Conservation (phyloP, 2,329 filamentous ascomycete genomes). For the Neonectria neomacrospora region DNA sequence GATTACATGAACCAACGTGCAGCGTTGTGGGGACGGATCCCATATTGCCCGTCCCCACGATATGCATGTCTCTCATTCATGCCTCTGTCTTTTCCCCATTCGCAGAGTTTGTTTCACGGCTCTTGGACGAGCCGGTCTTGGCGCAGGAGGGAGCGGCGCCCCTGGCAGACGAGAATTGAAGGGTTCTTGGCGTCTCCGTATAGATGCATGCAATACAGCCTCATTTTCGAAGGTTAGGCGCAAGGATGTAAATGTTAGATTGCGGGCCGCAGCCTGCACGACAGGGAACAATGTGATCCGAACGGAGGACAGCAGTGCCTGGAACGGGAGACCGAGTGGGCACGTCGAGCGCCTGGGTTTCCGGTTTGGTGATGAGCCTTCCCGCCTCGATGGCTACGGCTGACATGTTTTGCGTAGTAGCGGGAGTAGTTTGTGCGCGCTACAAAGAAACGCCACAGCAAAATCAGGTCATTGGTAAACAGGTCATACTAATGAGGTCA, state of each 20-base stretch:
- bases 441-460: constrained; percentile 8
- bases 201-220: too few species aligned
- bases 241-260: too few species aligned
- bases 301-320: too few species aligned
- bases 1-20: constrained; percentile 11
- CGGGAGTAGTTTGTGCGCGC: neutral
- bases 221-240: too few species aligned
- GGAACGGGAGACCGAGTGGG: too few species aligned
- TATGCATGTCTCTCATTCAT: neutral
- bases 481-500: neutral
- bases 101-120: neutral
- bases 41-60: neutral
- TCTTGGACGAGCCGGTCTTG: neutral
- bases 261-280: too few species aligned
- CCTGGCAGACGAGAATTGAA: too few species aligned
- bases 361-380: too few species aligned
- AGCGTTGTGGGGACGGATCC: neutral
- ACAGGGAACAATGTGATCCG: too few species aligned
- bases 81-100: neutral
- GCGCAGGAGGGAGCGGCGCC: neutral
- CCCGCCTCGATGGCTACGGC: neutral
- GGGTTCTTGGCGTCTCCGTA: too few species aligned
- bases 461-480: constrained; percentile 7
- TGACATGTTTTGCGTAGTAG: neutral
- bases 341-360: too few species aligned